These are phyloP conservation scores for Meredithiella fracta DNA, from an alignment of 2,329 filamentous ascomycete species.

Conservation along the genomic window DNA sequence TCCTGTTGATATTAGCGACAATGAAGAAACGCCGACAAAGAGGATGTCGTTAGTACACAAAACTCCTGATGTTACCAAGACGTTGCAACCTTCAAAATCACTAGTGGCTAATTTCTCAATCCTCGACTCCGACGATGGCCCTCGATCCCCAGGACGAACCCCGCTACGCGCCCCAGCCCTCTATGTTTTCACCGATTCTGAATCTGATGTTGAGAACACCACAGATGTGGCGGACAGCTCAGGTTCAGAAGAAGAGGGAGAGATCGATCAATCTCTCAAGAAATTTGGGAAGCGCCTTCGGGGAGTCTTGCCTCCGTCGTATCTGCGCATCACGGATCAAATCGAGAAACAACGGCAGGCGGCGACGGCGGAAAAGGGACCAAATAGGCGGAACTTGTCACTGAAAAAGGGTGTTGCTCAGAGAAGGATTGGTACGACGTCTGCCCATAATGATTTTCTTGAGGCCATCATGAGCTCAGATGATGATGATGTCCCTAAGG, in stretches of 20 bases:
- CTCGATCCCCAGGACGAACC: no score
- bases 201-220: conserved; percentile 13
- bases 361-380: neutral
- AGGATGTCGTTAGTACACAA: no score
- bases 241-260: conserved; percentile 21
- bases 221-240: conserved; percentile 22
- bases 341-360: conserved; percentile 18
- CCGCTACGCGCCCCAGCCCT: no score
- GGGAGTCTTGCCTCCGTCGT: conserved; percentile 51
- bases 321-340: conserved; percentile 42
- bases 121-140: no score
- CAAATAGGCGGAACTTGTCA: neutral
- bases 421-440: conserved; percentile 1
- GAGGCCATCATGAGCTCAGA: conserved; percentile 6
- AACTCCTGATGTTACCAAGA: no score
- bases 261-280: conserved; percentile 5
- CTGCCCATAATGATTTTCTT: conserved; percentile 6
- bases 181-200: neutral
- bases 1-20: no score
- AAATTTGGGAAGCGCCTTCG: conserved; percentile 30
- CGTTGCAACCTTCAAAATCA: no score
- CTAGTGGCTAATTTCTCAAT: no score
- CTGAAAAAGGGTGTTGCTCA: conserved; percentile 10
- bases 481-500: conserved; percentile 18
- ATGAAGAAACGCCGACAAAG: no score